Evolutionary conservation across 2,329 filamentous ascomycete genomes (phyloP).

Genomic region (Elsinoe batatas): DNA sequence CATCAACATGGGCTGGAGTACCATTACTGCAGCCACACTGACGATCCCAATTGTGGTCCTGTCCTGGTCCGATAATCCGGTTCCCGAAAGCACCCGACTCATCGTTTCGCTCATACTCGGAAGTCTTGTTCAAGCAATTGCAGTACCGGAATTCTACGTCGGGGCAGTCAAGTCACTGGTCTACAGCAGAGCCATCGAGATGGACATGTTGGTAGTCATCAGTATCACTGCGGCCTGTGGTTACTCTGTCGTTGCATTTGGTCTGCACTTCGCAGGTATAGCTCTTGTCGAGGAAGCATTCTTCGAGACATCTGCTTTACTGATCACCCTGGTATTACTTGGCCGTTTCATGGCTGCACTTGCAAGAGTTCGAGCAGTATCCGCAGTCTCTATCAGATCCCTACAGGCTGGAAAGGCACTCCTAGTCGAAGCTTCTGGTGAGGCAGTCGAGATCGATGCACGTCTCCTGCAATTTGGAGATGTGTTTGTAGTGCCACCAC

Average conservation of each 20-base stretch:
- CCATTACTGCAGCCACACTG: constrained; percentile 26
- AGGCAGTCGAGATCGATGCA: constrained; percentile 47
- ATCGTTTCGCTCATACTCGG: constrained; percentile 44
- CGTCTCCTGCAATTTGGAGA: constrained; percentile 64
- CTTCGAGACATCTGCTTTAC: constrained; percentile 46
- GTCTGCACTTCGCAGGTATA: constrained; percentile 25
- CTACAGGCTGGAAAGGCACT: constrained; percentile 49
- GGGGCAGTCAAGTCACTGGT: constrained; percentile 51
- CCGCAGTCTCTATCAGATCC: constrained; percentile 42
- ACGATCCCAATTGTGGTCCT: constrained; percentile 47
- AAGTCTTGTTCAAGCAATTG: constrained; percentile 55
- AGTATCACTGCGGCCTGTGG: constrained; percentile 58
- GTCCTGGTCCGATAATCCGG: constrained; percentile 50
- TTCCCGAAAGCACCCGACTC: constrained; percentile 31
- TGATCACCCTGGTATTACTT: constrained; percentile 44
- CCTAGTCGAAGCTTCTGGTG: too few species aligned
- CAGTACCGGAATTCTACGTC: constrained; percentile 53
- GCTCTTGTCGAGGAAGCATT: constrained; percentile 36
- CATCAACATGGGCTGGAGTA: constrained; percentile 36
- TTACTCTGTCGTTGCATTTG: constrained; percentile 45
- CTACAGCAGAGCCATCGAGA: constrained; percentile 51
- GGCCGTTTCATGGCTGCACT: constrained; percentile 41
- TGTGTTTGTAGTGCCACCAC: constrained; percentile 51
- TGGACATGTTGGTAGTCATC: constrained; percentile 58
- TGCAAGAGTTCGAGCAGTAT: constrained; percentile 40